Evolutionary conservation across 192 early-diverging fungal genomes (phyloP).

Genomic region (Coemansia sp.): DNA sequence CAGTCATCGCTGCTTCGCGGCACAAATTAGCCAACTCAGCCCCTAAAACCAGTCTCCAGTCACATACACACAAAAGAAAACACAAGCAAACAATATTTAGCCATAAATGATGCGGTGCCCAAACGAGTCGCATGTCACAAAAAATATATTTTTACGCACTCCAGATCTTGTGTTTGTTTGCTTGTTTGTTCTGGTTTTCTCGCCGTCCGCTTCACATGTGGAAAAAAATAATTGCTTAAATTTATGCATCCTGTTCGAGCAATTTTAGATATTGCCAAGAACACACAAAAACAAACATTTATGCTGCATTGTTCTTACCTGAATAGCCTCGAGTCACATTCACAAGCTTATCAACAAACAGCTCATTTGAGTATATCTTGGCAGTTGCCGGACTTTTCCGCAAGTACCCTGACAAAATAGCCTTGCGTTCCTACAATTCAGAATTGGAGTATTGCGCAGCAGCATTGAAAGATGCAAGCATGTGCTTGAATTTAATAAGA

Average conservation of each 20-base stretch:
- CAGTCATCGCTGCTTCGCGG: constrained; percentile 75
- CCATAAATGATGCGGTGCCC: not conserved
- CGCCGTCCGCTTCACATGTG: not conserved
- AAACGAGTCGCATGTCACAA: not conserved
- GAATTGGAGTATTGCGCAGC: not conserved
- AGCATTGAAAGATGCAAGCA: not conserved
- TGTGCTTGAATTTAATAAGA: no score
- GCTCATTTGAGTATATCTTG: constrained; percentile 33
- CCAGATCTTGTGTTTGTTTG: not conserved
- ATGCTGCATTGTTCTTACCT: constrained; percentile 25
- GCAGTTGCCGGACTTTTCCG: constrained; percentile 59
- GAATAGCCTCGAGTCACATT: constrained; percentile 54
- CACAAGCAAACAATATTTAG: not conserved
- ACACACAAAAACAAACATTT: not conserved
- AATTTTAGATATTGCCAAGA: not conserved
- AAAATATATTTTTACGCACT: not conserved
- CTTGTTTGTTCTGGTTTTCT: not conserved
- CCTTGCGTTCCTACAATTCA: constrained; percentile 55
- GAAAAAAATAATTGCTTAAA: not conserved
- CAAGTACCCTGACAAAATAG: constrained; percentile 62
- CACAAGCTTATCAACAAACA: constrained; percentile 48
- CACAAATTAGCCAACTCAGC: constrained; percentile 84
- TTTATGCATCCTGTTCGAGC: no score
- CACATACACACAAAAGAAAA: not conserved
- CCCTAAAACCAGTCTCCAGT: constrained; percentile 45